Base-by-base conservation (phyloP, 106 monocot genomes). In the Allium sativum region DNA sequence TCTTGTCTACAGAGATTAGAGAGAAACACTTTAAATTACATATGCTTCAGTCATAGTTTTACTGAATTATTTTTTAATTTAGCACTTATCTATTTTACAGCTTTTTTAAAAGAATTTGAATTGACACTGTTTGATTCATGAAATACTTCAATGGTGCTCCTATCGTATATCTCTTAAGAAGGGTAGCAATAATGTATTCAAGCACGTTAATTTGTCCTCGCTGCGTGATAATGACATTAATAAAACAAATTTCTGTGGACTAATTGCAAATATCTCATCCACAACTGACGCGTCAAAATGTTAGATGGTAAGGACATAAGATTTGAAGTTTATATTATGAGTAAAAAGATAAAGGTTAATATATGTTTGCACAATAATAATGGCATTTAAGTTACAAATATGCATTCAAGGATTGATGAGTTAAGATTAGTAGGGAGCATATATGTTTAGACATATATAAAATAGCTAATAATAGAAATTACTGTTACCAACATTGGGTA, bases 261-360 rank as follows among this genome's bases (percentile, higher is more conserved):
- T 91, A 73, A 98, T 78, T 61, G 96, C 71, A 65, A 79, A 68
- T 61, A 85, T 53, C 68, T 87, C 87, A 56, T 73, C 73, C 14
- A 91, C 96, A 72, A 98, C 54, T 61, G 91, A 98, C 58, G 78
- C 76, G 21, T 85, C 79, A 60, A 98, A 48, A 91, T 98, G 73
- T 31, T 2, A 31, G 31, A 31, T 31, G 31, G 1, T 5, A 31
- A 31, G 31, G 31, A 31, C 31, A 31, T 3, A 31, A 31, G 31
- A 5, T 31, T 31, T 31, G 31, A 31, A 22, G 5, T 31, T 31
- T 31, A 31, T 31, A 31, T 31, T 31, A n/a, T n/a, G n/a, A 50
- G 18, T 17, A 11, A 2, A 5, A 31, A 2, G 31, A 31, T 31
- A 31, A 31, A 31, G 31, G 31, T 31, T 31, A 31, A 31, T 5